Evolutionary conservation across 1,284 basidiomycete genomes (phyloP).

Genomic region (Apiotrichum mycotoxinovorans): DNA sequence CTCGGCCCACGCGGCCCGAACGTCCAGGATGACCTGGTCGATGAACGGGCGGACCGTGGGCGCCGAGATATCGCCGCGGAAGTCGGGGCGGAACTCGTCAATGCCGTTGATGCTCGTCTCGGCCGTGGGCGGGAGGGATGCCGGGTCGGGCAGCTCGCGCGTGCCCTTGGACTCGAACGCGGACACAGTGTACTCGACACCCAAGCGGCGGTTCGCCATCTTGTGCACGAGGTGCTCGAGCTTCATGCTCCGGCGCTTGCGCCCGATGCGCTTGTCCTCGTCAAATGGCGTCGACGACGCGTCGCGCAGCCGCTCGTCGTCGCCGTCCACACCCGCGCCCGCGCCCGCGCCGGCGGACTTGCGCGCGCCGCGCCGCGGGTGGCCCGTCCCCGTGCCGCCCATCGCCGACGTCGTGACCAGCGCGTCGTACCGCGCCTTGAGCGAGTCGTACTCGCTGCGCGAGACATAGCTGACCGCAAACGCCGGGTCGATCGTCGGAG

Average conservation of each 20-base stretch:
- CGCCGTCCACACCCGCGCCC: background rate
- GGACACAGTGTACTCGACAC: slow-evolving; percentile 40
- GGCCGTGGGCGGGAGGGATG: slow-evolving; percentile 22
- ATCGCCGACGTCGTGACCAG: slow-evolving; percentile 22
- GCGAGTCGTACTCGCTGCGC: slow-evolving; percentile 35
- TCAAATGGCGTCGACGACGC: slow-evolving; percentile 11
- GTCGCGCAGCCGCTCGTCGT: slow-evolving; percentile 13
- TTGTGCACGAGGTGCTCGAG: slow-evolving; percentile 48
- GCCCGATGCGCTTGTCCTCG: slow-evolving; percentile 18
- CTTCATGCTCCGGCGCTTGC: slow-evolving; percentile 43
- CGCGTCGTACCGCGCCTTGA: slow-evolving; percentile 38
- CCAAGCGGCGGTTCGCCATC: slow-evolving; percentile 45
- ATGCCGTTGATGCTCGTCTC: slow-evolving; percentile 32
- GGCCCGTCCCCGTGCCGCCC: background rate
- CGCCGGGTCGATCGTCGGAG: slow-evolving; percentile 27
- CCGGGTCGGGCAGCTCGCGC: slow-evolving; percentile 37
- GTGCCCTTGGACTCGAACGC: slow-evolving; percentile 35
- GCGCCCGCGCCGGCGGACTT: slow-evolving; percentile 4
- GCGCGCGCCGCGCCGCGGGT: slow-evolving; percentile 5
- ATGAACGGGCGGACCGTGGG: slow-evolving; percentile 34
- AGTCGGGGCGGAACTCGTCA: slow-evolving; percentile 43
- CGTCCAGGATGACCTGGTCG: slow-evolving; percentile 35
- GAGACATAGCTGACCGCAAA: slow-evolving; percentile 28
- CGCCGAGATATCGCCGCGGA: slow-evolving; percentile 27
- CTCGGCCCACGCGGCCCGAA: slow-evolving; percentile 29